Conservation (phyloP, 306 rosid species). For the Heteromeles arbutifolia region DNA sequence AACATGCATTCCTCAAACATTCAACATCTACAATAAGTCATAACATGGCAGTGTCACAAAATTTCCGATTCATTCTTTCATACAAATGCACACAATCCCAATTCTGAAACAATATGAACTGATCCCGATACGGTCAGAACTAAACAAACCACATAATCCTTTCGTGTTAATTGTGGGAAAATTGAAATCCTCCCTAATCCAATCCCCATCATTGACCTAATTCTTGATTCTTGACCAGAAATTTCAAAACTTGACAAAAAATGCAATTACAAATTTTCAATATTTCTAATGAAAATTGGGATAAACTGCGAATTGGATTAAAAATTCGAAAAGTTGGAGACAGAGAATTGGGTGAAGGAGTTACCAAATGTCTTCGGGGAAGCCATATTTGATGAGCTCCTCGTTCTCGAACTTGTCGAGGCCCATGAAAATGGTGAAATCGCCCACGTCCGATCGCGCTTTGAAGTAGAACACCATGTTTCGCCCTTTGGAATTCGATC, state of each 20-base stretch:
- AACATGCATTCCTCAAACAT: background rate
- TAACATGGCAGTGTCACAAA: background rate
- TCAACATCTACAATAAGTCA: background rate
- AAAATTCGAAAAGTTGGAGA: background rate
- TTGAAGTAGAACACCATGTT: slow-evolving; percentile 96
- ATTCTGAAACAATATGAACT: background rate
- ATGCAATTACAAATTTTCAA: background rate
- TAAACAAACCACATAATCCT: background rate
- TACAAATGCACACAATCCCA: background rate
- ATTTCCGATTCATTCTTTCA: background rate
- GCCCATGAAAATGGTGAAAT: slow-evolving; percentile 96
- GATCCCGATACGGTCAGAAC: too few species aligned
- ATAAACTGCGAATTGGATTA: background rate
- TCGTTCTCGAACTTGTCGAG: slow-evolving; percentile 97
- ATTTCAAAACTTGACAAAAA: background rate
- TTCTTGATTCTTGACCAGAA: background rate
- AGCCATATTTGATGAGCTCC: slow-evolving; percentile 97
- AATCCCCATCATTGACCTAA: background rate
- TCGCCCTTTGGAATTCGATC: slow-evolving; percentile 14
- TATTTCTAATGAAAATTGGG: background rate
- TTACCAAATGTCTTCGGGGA: slow-evolving; percentile 91
- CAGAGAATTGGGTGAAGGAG: background rate
- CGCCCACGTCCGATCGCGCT: slow-evolving; percentile 93
- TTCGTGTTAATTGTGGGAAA: background rate
- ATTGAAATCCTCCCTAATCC: background rate